These are phyloP conservation scores for Nicotiana obtusifolia DNA, from an alignment of 257 asterid species.

Conservation along the genomic window DNA sequence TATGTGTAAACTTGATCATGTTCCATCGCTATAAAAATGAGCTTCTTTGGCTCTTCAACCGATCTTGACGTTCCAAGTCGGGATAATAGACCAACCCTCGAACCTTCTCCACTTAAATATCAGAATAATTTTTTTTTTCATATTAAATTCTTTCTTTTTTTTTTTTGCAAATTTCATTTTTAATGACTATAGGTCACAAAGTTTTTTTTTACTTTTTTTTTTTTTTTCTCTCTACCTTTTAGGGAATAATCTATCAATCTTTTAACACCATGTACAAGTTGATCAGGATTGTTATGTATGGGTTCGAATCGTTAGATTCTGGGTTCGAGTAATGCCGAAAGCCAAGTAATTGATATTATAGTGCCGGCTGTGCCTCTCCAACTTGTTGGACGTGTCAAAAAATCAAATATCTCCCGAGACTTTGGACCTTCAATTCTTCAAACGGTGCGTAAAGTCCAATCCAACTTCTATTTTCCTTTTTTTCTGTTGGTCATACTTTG, in stretches of 20 bases:
- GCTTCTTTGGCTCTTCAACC: too few species aligned
- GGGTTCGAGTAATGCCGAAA: too few species aligned
- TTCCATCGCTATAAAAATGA: too few species aligned
- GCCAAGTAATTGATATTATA: not conserved
- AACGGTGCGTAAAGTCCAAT: slow-evolving; percentile 1
- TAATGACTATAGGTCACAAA: not conserved
- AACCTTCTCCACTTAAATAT: too few species aligned
- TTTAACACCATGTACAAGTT: not conserved
- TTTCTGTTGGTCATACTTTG: not conserved
- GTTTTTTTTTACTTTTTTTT: not conserved
- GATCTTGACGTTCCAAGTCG: too few species aligned
- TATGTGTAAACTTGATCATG: too few species aligned
- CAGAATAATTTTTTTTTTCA: too few species aligned
- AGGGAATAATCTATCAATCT: not conserved
- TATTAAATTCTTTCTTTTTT: too few species aligned
- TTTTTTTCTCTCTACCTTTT: not conserved
- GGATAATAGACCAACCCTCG: too few species aligned
- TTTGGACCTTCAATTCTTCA: not conserved
- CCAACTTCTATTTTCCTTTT: not conserved
- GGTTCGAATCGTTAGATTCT: too few species aligned
- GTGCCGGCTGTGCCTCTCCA: not conserved
- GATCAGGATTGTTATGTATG: too few species aligned
- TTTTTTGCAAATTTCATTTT: too few species aligned
- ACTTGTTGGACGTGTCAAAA: slow-evolving; percentile 13
- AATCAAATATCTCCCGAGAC: not conserved